Evolutionary conservation across 352 stramenopile genomes (phyloP), one percentile per base, ranked within the genome.

Genomic region (Phytophthora hibernalis): DNA sequence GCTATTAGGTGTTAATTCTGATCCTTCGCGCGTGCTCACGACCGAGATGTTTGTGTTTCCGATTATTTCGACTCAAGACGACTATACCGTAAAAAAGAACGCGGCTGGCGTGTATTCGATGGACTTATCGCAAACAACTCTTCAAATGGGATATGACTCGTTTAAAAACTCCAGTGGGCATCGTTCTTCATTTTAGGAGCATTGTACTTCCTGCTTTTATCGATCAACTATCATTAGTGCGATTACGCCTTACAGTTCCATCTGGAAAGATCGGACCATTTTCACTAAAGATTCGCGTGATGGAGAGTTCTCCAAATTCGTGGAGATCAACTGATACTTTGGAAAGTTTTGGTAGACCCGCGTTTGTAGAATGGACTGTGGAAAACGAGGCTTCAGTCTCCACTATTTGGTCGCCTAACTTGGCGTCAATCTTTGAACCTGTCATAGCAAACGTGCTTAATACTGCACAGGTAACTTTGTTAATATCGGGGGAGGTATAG

Each of bases 401-500:
- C 0, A 71, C 45, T 7, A 63, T 87, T 30, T 74, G 56, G 38
- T 81, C 79, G 1, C 76, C 79, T 7, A 65, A 82, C 12, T 51
- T 80, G 33, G 56, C 48, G 1, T 54, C 70, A 6, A 63, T 76
- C 40, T 61, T 74, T 28, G 72, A 42, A 18, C 12, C 15, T 61
- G 6, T 61, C 20, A 21, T 61, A 3, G 0, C 18, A 7, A 22
- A 52, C 18, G 33, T 72, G 38, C 40, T 48, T 16, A 38, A 5
- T 13, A 59, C 15, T 18, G 21, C 15, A 10, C 59, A 11, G 30
- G 15, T 71, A 9, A 21, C 24, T 0, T 60, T 90, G 0, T 33
- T 87, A 1, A 75, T 90, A 21, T 63, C 72, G 0, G 81, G 38
- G 81, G 72, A 26, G 81, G 78, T 1, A 51, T 87, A 5, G 81